Base-by-base conservation (phyloP, 2,329 filamentous ascomycete genomes). In the Colletotrichum lentis region DNA sequence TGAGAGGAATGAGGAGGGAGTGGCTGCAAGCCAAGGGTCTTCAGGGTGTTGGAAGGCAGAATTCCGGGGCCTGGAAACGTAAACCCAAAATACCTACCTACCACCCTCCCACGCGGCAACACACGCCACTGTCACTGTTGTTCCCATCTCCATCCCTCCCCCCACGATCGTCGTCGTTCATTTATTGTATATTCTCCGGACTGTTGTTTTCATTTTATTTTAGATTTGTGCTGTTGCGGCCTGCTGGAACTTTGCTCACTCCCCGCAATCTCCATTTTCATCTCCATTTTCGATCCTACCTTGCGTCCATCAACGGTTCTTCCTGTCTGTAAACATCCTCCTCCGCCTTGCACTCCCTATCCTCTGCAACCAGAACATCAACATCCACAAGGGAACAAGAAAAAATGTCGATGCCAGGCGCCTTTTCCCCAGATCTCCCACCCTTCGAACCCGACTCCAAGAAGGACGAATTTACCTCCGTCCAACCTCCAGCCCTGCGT, bases 401-500 rank as follows among this genome's bases (percentile, higher is more conserved):
- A 35, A 35, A 35, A 31, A 66, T 71, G 68, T 66, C 64, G n/a
- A 71, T 71, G 70, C 69, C 70, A 31, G 70, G 69, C 44, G 57
- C 70, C 50, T 71, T 71, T 64, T 65, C 63, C n/a, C 68, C 70
- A 31, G 62, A 71, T 47, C 60, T 61, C 37, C 24, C 58, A 41
- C 50, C 68, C 47, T 62, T 59, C 8, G 62, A 67, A 31, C 52
- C 66, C 27, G 67, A 55, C 52, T 35, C 60, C 12, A 69, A 65
- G 12, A 58, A 60, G 31, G 64, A 57, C 39, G 44, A 59, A 12
- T 53, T 44, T 39, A 52, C 59, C 50, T 41, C 59, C 16, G 24
- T 14, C 52, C 49, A 65, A 31, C 55, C 62, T 14, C 54, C 70
- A 14, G 52, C 59, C 22, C 58, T 67, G 46, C 71, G 70, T 22